A percentile compares a stretch with the other conserved stretches of the same genome.
These are phyloP conservation scores for Solanum hybrid DNA, from an alignment of 305 asterid genomes.

Conservation along the genomic window DNA sequence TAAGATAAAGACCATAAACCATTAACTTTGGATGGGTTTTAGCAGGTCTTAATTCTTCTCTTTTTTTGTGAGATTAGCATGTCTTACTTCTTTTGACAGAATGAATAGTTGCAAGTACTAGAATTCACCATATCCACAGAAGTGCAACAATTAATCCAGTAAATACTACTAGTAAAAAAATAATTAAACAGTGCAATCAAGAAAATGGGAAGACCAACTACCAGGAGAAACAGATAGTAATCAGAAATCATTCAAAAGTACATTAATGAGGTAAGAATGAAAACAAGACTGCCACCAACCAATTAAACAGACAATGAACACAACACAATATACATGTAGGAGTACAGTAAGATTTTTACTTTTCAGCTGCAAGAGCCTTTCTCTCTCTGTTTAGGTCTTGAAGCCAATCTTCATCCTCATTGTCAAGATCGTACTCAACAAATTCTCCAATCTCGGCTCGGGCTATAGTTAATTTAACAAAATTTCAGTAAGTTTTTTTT, in stretches of 20 bases:
- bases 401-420: conserved; percentile 99
- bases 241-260: not conserved
- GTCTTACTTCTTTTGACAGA: not conserved
- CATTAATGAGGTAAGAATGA: not conserved
- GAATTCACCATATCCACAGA: not conserved
- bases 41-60: not conserved
- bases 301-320: not conserved
- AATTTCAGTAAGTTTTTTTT: not conserved
- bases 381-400: conserved; percentile 70
- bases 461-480: conserved; percentile 40
- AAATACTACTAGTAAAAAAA: not conserved
- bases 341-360: conserved; percentile 40
- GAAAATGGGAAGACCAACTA: not conserved
- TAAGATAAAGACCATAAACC: not conserved
- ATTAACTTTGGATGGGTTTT: not conserved
- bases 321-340: not conserved
- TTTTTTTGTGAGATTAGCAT: not conserved
- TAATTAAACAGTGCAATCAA: not conserved
- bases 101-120: not conserved
- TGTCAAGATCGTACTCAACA: conserved; percentile 94
- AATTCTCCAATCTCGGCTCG: conserved; percentile 98
- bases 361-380: conserved; percentile 60
- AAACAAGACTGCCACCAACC: not conserved
- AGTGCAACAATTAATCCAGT: not conserved
- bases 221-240: not conserved